Evolutionary conservation across 2,329 filamentous ascomycete genomes (phyloP).

Genomic region (Leptodontidium sp.): DNA sequence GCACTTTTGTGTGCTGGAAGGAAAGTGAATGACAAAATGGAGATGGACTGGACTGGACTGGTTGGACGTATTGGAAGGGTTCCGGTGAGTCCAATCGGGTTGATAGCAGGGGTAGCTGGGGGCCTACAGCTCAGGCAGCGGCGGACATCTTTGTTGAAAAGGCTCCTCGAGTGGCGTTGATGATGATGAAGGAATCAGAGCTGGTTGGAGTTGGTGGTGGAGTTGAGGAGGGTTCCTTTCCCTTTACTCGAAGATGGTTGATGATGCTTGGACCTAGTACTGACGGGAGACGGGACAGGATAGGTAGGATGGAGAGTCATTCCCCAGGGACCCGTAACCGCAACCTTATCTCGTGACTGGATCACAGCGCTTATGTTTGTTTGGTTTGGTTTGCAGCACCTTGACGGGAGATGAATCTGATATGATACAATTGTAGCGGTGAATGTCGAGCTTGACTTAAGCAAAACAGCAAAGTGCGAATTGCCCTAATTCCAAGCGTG

Average conservation of each 20-base stretch:
- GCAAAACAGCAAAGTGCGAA: neutral
- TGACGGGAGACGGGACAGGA: neutral
- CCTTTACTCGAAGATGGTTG: conserved; percentile 24
- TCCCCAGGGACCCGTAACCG: conserved; percentile 23
- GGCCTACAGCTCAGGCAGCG: conserved; percentile 41
- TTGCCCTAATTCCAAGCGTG: neutral
- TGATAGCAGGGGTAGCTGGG: conserved; percentile 39
- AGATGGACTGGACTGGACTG: neutral
- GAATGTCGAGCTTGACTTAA: conserved; percentile 4
- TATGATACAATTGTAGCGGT: conserved; percentile 3
- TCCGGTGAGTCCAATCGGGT: conserved; percentile 38
- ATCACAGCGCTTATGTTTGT: conserved; percentile 38
- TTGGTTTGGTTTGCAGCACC: neutral
- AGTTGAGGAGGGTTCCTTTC: conserved; percentile 11
- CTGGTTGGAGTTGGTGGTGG: neutral
- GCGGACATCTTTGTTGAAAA: conserved; percentile 35
- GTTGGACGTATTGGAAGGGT: conserved; percentile 24
- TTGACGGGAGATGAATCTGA: neutral
- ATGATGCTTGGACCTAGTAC: conserved; percentile 19
- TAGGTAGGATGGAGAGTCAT: conserved; percentile 32
- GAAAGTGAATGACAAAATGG: conserved; percentile 25
- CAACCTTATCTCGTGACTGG: conserved; percentile 36
- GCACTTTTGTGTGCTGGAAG: conserved; percentile 22
- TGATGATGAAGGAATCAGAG: conserved; percentile 12
- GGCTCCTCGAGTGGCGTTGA: conserved; percentile 4